Evolutionary conservation across 306 rosid genomes (phyloP), one percentile per base, ranked within the genome.

Genomic region (Acacia confusa): DNA sequence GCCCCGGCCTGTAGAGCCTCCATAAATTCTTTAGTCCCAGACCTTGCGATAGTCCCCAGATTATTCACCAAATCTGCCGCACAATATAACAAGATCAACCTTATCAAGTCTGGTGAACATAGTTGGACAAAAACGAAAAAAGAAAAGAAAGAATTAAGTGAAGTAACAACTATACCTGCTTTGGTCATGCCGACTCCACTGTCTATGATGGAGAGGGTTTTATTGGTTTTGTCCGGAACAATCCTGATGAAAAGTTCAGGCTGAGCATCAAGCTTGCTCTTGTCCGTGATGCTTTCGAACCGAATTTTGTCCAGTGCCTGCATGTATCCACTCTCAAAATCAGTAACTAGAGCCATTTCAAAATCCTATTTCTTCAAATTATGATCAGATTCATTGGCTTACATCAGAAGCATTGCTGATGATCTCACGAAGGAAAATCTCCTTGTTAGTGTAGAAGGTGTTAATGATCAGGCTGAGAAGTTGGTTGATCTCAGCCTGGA

Each of bases 21-120:
- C 94, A 90, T 88, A 77, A 88, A 90, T 38, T 90, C 93, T 77
- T 90, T 90, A 9, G 93, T 90, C 10, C 93, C 91, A 0, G 93
- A 90, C 73, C 89, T 86, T 9, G 94, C 94, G 3, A 88, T 88
- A 3, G 94, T 90, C 24, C 94, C 94, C 88, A 90, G 76, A 45
- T 90, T 88, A 79, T 90, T 90, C 85, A 90, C 94, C 89, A 90
- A 80, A 45, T 90, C 94, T 88, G 17, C 8, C 25, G 27, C 19
- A 68, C 50, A 43, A n/a, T 4, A 61, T 12, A 43, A 45, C 52
- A 32, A 27, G 40, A 63, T 63, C 6, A 63, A 22, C 11, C 9
- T 41, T 2, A n/a, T 22, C 0, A 70, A 41, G 0, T 19, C 10
- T 22, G 34, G 1, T 24, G 34, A 60, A 9, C 30, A 36, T 36